A percentile compares a stretch with the other conserved stretches of the same genome.
Evolutionary conservation across 768 basidiomycete genomes (phyloP).

Genomic region (Rhizopogon roseolus): DNA sequence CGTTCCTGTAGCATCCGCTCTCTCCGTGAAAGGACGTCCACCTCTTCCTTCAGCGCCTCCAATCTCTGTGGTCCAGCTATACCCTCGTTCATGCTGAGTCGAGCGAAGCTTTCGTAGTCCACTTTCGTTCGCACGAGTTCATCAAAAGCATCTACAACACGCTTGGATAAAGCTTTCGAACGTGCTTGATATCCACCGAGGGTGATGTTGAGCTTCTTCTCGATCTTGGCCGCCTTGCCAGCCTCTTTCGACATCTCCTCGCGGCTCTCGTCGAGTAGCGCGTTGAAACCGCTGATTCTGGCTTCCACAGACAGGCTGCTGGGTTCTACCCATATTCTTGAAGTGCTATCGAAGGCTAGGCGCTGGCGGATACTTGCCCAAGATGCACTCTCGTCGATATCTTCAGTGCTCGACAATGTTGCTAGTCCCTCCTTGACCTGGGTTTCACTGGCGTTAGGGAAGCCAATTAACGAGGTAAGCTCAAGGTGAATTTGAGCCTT

Average conservation of each 20-base stretch:
- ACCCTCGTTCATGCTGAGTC: conserved; percentile 66
- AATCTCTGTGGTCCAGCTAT: conserved; percentile 76
- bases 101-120: conserved; percentile 77
- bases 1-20: conserved; percentile 76
- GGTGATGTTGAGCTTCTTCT: conserved; percentile 84
- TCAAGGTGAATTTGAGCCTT: conserved; percentile 72
- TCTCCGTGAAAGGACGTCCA: conserved; percentile 69
- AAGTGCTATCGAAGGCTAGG: conserved; percentile 57
- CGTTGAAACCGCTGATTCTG: conserved; percentile 59
- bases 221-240: conserved; percentile 72
- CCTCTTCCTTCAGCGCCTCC: conserved; percentile 80
- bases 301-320: conserved; percentile 50
- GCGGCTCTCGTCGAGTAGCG: conserved; percentile 56
- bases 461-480: conserved; percentile 74
- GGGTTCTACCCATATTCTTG: conserved; percentile 65
- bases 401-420: conserved; percentile 58
- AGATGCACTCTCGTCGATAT: conserved; percentile 52
- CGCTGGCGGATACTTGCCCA: conserved; percentile 67
- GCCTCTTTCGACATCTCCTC: conserved; percentile 79
- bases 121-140: conserved; percentile 62
- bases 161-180: conserved; percentile 58
- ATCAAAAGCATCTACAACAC: conserved; percentile 62
- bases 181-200: conserved; percentile 92
- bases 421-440: conserved; percentile 77
- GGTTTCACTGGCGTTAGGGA: conserved; percentile 75